Evolutionary conservation across 2,329 filamentous ascomycete species (phyloP).

Genomic region (Fusarium aywerte): DNA sequence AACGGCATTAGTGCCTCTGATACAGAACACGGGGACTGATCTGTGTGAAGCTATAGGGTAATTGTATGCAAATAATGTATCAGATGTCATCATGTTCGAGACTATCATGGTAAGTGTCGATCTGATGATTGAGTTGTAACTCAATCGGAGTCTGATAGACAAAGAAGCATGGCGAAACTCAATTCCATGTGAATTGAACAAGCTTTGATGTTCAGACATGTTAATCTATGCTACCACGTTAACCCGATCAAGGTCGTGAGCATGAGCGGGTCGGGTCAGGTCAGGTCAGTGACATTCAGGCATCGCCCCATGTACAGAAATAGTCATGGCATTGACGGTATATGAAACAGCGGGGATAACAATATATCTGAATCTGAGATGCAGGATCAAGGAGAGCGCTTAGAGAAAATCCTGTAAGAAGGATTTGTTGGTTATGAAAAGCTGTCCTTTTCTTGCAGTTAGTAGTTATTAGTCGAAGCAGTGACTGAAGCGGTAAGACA

Average conservation of each 20-base stretch:
- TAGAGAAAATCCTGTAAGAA: not conserved
- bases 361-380: not conserved
- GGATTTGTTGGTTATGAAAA: not conserved
- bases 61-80: not conserved
- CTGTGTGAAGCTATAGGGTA: not conserved
- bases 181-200: not conserved
- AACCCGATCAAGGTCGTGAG: not conserved
- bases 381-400: constrained; percentile 5
- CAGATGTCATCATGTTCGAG: no score
- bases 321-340: not conserved
- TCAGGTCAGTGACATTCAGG: not conserved
- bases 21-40: no score
- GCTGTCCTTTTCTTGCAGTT: not conserved
- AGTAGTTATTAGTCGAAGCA: not conserved
- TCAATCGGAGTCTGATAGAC: not conserved
- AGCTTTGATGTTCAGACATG: constrained; percentile 1
- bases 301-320: not conserved
- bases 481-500: constrained; percentile 20
- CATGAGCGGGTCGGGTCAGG: not conserved
- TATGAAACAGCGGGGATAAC: constrained; percentile 5
- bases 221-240: constrained; percentile 6
- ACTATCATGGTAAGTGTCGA: not conserved
- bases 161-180: not conserved
- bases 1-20: not conserved
- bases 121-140: not conserved